A percentile compares a stretch with the other conserved stretches of the same genome.
These are phyloP conservation scores for Bremia lactucae DNA, from an alignment of 352 stramenopile genomes.

Conservation along the genomic window DNA sequence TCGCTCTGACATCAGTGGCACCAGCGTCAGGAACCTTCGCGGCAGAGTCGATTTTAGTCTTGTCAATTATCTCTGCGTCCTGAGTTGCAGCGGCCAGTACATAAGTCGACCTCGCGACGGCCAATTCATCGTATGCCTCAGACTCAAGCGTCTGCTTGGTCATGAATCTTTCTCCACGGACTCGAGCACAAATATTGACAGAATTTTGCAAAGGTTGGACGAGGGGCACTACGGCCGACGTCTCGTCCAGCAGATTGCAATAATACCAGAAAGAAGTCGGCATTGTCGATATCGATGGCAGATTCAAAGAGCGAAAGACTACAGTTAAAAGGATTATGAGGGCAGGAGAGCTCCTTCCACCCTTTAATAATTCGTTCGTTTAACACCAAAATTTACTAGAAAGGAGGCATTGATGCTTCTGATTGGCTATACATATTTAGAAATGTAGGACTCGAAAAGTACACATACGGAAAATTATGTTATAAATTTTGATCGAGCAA, in stretches of 20 bases:
- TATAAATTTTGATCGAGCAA: no score
- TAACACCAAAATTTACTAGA: no score
- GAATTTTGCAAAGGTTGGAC: constrained; percentile 11
- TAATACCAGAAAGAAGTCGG: constrained; percentile 15
- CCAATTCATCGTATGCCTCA: constrained; percentile 13
- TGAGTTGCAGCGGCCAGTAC: constrained; percentile 8
- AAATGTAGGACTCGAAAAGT: no score
- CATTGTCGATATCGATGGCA: constrained; percentile 6
- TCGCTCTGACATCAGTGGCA: background rate
- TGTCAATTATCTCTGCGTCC: background rate
- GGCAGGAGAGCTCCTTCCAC: no score
- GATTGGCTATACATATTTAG: no score
- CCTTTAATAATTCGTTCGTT: no score
- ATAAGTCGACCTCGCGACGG: constrained; percentile 9
- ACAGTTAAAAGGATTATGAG: no score
- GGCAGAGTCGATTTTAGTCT: background rate
- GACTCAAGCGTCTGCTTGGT: background rate
- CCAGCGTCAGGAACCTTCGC: background rate
- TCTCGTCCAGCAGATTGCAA: constrained; percentile 11
- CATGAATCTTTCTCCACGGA: background rate
- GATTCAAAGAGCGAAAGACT: background rate
- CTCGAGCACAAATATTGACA: background rate
- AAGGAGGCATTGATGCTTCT: no score
- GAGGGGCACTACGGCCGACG: constrained; percentile 1
- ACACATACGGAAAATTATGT: no score